phyloP scores from a whole-genome alignment of 2,329 filamentous ascomycete species.

The Penicillium thymicola region DNA sequence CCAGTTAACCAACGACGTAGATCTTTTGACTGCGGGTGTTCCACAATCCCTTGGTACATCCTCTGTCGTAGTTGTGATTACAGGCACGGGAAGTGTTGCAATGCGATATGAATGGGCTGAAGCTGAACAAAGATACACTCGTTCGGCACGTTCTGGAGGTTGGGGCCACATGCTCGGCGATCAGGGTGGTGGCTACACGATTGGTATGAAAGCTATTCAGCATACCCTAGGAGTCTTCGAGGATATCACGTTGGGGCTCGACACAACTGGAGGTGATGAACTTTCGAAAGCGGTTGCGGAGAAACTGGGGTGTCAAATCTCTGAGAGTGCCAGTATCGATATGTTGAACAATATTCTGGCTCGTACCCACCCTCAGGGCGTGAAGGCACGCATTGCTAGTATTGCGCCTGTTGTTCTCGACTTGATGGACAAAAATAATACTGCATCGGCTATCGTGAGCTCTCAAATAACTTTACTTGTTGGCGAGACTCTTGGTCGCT shows the following conservation, averaged over 20 bases:
- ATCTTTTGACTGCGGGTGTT: constrained; percentile 35
- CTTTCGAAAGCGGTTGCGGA: constrained; percentile 16
- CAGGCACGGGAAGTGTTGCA: constrained; percentile 46
- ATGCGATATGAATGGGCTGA: constrained; percentile 35
- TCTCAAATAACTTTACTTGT: constrained; percentile 10
- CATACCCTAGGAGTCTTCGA: constrained; percentile 34
- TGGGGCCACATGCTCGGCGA: constrained; percentile 48
- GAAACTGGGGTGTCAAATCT: constrained; percentile 8
- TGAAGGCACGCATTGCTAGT: constrained; percentile 20
- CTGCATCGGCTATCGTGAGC: constrained; percentile 13
- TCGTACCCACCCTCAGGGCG: background rate
- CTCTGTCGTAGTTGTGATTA: constrained; percentile 39
- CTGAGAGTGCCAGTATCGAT: constrained; percentile 5
- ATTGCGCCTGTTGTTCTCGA: constrained; percentile 15
- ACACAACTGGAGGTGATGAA: background rate
- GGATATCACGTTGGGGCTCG: constrained; percentile 17
- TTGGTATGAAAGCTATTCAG: constrained; percentile 39
- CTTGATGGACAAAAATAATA: background rate
- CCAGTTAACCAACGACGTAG: constrained; percentile 41
- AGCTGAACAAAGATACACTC: constrained; percentile 16
- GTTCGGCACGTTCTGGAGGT: constrained; percentile 40
- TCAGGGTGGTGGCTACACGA: constrained; percentile 43
- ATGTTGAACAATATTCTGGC: constrained; percentile 19
- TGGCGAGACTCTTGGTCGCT: constrained; percentile 11
- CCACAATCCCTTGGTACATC: constrained; percentile 8